Evolutionary conservation across 2,329 filamentous ascomycete species (phyloP).

Genomic region (Alternaria rosae): DNA sequence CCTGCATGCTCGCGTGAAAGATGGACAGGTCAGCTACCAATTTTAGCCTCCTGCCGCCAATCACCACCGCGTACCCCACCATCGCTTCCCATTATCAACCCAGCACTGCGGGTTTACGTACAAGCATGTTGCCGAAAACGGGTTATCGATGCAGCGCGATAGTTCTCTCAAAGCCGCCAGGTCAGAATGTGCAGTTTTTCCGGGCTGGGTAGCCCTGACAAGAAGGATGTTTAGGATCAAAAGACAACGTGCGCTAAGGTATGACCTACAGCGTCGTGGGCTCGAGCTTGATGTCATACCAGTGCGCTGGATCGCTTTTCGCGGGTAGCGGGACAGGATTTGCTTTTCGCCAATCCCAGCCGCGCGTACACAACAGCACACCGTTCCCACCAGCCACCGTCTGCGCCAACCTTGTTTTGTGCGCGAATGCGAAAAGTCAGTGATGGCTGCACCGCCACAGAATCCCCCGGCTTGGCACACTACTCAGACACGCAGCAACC

Average conservation of each 20-base stretch:
- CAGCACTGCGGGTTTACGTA: conserved; percentile 19
- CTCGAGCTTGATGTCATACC: conserved; percentile 14
- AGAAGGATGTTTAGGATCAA: neutral
- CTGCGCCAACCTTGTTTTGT: neutral
- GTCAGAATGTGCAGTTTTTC: neutral
- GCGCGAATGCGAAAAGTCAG: conserved; percentile 1
- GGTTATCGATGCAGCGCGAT: neutral
- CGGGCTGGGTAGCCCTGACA: neutral
- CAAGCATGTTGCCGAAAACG: conserved; percentile 9
- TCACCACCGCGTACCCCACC: neutral
- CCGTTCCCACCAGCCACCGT: neutral
- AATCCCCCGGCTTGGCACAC: neutral
- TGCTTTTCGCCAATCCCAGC: conserved; percentile 1
- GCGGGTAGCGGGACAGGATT: conserved; percentile 12
- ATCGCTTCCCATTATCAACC: conserved; percentile 5
- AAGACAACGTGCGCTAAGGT: conserved; percentile 3
- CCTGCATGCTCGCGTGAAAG: conserved; percentile 10
- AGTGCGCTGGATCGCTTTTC: conserved; percentile 10
- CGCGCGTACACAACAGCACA: neutral
- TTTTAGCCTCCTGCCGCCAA: conserved; percentile 10
- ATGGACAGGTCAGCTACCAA: conserved; percentile 13
- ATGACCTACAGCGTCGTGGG: conserved; percentile 10
- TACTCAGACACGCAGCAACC: neutral
- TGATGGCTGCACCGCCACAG: conserved; percentile 9
- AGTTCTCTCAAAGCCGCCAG: neutral